Base-by-base conservation (phyloP, 768 basidiomycete genomes). In the Hygrocybe punicea region DNA sequence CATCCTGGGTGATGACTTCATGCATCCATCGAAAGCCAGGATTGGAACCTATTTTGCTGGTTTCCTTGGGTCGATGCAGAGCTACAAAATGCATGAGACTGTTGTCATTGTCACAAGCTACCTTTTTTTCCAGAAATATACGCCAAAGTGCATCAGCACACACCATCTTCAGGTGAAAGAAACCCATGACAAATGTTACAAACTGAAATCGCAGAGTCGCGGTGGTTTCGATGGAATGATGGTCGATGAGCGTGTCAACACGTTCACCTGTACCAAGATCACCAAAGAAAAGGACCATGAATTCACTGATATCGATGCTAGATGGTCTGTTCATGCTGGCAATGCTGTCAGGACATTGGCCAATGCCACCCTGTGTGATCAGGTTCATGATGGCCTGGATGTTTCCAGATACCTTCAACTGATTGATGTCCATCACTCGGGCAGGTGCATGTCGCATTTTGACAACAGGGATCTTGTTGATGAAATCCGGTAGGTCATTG, bases 21-120 rank as follows among this genome's bases (percentile, higher is more conserved):
- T 78, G 76, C 67, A 73, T 76, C 2, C 60, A 42, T 0, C 65
- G 63, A 57, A 77, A 77, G 1, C 68, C 69, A 0, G 73, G 75
- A n/a, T 73, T 71, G 1, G 62, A 37, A 10, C 45, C 61, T 44
- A 71, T 68, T 37, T 69, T 74, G 0, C 61, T 65, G 1, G 65
- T 73, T 56, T 76, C 69, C 19, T 67, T 65, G 4, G 71, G 73
- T 0, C 65, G 65, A 3, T 74, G 35, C 0, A 53, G 17, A 3
- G 46, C 60, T 4, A 72, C 58, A 47, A 67, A 62, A 3, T 58
- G 19, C 36, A 70, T 62, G 0, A 72, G 47, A 19, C 62, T 51
- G 14, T 45, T 67, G 6, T 17, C 2, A 44, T 70, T 65, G 10
- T 59, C 42, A 8, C 58, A 56, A 0, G 60, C 61, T 1, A 25